Conservation (phyloP, 2,329 filamentous ascomycete genomes). For the Nannizziopsis barbatae region DNA sequence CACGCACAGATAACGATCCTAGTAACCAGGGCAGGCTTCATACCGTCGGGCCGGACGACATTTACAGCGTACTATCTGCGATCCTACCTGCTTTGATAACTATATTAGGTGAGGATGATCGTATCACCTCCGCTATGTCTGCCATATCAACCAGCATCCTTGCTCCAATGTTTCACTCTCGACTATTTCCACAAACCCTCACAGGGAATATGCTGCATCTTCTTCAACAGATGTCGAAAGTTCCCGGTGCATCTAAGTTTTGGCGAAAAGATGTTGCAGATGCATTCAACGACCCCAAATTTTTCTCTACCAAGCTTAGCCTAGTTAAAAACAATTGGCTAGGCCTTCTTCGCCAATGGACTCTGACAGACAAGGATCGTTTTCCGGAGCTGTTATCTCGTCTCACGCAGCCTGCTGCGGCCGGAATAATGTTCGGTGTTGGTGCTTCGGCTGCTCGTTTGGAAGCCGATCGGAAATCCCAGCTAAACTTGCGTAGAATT, state of each 20-base stretch:
- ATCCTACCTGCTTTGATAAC: conserved; percentile 72
- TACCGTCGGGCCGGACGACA: conserved; percentile 53
- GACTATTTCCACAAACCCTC: conserved; percentile 76
- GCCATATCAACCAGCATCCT: conserved; percentile 77
- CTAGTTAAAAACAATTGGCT: conserved; percentile 69
- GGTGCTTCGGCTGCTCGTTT: conserved; percentile 84
- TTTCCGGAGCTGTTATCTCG: conserved; percentile 69
- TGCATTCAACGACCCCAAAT: conserved; percentile 78
- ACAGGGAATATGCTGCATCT: conserved; percentile 59
- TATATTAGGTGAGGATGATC: conserved; percentile 75
- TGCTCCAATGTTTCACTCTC: conserved; percentile 68
- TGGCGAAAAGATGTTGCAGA: conserved; percentile 92
- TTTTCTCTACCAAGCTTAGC: conserved; percentile 60
- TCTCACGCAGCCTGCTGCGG: conserved; percentile 74
- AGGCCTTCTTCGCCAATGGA: conserved; percentile 72
- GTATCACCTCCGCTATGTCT: conserved; percentile 63
- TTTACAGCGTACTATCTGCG: conserved; percentile 65
- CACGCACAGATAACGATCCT: conserved; percentile 31
- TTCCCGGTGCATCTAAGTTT: conserved; percentile 69
- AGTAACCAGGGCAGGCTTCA: conserved; percentile 23
- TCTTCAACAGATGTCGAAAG: conserved; percentile 62
- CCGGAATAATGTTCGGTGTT: conserved; percentile 97
- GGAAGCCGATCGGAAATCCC: conserved; percentile 89
- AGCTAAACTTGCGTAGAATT: conserved; percentile 76
- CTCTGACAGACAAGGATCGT: conserved; percentile 73